Evolutionary conservation across 2,329 filamentous ascomycete genomes (phyloP).

Genomic region (Westerdykella ornata): DNA sequence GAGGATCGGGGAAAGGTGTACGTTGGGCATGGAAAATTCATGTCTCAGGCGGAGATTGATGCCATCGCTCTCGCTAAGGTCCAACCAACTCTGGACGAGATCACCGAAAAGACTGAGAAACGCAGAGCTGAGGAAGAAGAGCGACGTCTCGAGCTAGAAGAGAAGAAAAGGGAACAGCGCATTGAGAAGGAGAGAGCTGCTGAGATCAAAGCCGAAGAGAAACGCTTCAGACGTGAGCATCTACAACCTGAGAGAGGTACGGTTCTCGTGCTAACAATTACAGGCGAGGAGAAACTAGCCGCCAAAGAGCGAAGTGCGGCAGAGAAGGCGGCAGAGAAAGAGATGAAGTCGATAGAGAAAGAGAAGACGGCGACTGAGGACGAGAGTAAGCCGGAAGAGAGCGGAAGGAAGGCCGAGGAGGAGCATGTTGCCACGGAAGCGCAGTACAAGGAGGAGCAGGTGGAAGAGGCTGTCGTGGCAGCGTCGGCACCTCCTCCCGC

Average conservation of each 20-base stretch:
- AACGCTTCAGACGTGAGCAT: conserved; percentile 51
- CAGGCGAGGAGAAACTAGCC: conserved; percentile 51
- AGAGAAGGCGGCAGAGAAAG: conserved; percentile 39
- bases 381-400: conserved; percentile 25
- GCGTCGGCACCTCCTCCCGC: conserved; percentile 6
- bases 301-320: conserved; percentile 46
- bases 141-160: conserved; percentile 57
- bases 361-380: conserved; percentile 49
- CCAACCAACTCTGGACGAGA: conserved; percentile 78
- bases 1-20: conserved; percentile 55
- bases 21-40: conserved; percentile 73
- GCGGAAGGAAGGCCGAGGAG: conserved; percentile 38
- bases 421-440: conserved; percentile 47
- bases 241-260: background rate
- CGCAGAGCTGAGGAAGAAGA: conserved; percentile 61
- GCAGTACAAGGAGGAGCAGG: conserved; percentile 41
- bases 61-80: conserved; percentile 69
- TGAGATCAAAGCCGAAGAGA: conserved; percentile 43
- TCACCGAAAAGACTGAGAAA: conserved; percentile 68
- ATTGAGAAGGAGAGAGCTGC: conserved; percentile 48
- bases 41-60: conserved; percentile 72
- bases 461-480: conserved; percentile 19
- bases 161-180: conserved; percentile 55
- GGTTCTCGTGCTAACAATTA: conserved; percentile 16
- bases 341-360: conserved; percentile 41